Conservation (phyloP, 164 flowering plant genomes). For the Hamamelis virginiana region DNA sequence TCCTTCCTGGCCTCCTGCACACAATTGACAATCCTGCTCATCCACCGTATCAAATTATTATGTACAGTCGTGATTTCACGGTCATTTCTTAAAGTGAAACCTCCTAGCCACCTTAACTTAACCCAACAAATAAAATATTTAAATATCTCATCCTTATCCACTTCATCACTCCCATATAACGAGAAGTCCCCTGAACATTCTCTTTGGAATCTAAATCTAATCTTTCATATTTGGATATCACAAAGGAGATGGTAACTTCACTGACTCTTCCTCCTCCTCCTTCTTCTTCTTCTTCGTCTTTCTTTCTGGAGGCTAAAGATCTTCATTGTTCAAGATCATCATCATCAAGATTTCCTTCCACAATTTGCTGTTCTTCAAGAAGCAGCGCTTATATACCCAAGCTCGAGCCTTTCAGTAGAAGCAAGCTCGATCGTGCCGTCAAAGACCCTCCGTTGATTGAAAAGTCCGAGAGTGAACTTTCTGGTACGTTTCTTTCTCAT, state of each 20-base stretch:
- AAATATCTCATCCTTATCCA: slow-evolving; percentile 32
- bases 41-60: too few species aligned
- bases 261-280: slow-evolving; percentile 17
- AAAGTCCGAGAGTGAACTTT: slow-evolving; percentile 58
- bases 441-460: slow-evolving; percentile 73
- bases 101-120: too few species aligned
- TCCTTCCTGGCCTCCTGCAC: too few species aligned
- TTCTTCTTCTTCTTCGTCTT: slow-evolving; percentile 32
- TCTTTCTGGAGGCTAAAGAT: slow-evolving; percentile 28
- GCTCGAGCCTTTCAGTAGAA: slow-evolving; percentile 78
- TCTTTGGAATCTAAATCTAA: too few species aligned
- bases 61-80: too few species aligned
- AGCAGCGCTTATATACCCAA: slow-evolving; percentile 56
- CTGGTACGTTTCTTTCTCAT: slow-evolving; percentile 32
- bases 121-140: too few species aligned
- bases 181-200: too few species aligned
- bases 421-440: slow-evolving; percentile 54
- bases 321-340: slow-evolving; percentile 11
- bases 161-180: neutral
- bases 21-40: too few species aligned
- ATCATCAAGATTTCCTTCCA: slow-evolving; percentile 18
- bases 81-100: too few species aligned
- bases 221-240: too few species aligned
- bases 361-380: slow-evolving; percentile 46
- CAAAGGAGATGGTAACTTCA: slow-evolving; percentile 20